Conservation (phyloP, 2,329 filamentous ascomycete genomes). For the Sporothrix pseudoabietina region DNA sequence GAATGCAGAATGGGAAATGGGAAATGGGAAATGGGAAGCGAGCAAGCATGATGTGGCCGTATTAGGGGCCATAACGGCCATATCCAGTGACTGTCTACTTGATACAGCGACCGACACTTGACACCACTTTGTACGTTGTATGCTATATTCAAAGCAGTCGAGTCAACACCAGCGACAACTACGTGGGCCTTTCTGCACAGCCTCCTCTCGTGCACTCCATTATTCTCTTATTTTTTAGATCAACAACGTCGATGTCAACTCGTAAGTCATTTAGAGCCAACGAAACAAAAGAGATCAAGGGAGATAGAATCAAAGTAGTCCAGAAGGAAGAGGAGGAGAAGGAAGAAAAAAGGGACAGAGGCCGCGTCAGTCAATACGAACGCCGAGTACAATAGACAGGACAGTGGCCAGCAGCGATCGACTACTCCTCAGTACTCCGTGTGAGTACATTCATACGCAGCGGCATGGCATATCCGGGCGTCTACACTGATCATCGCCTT, state of each 20-base stretch:
- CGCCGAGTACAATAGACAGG: not conserved
- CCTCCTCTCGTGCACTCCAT: not conserved
- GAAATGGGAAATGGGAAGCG: not conserved
- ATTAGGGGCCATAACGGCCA: not conserved
- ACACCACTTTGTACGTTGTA: not conserved
- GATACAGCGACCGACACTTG: not conserved
- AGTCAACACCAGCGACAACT: not conserved
- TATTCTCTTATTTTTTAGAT: not conserved
- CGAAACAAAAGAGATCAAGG: not conserved
- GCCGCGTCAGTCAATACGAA: constrained; percentile 8
- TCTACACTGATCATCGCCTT: not conserved
- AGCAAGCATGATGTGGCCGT: not conserved
- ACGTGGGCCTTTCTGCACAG: not conserved
- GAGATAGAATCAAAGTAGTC: not conserved
- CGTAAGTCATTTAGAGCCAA: not conserved
- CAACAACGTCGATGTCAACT: not conserved
- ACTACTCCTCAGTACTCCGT: too few relatives aligned
- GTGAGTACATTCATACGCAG: not conserved
- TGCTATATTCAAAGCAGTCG: not conserved
- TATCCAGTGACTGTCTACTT: not conserved
- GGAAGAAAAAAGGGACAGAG: not conserved
- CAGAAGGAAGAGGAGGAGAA: not conserved
- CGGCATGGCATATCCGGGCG: constrained; percentile 8
- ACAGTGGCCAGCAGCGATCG: not conserved
- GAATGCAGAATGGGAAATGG: too few relatives aligned